Conservation (phyloP, 495 filamentous ascomycete genomes). For the Parathielavia appendiculata region DNA sequence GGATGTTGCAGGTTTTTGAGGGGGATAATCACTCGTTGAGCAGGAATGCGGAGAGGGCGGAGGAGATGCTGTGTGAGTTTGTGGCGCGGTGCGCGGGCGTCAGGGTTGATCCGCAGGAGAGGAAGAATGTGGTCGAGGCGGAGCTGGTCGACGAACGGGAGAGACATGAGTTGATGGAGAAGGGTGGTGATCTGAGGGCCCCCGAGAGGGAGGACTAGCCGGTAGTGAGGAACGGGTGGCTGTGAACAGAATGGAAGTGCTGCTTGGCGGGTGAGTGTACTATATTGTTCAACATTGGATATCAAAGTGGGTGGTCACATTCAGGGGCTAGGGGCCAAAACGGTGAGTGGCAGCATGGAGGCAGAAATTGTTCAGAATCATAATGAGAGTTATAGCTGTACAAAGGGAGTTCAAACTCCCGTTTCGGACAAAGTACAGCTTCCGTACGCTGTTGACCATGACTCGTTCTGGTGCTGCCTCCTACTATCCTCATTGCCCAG, state of each 20-base stretch:
- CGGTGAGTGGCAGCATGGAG: no score
- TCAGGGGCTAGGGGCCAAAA: no score
- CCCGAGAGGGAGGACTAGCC: constrained; percentile 31
- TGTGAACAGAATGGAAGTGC: not conserved
- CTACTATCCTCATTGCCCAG: no score
- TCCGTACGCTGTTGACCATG: no score
- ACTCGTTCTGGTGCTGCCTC: no score
- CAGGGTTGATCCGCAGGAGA: constrained; percentile 17
- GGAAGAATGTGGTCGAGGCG: constrained; percentile 21
- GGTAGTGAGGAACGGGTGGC: not conserved
- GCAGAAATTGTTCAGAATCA: no score
- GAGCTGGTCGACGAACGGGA: constrained; percentile 30
- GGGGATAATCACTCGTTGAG: constrained; percentile 41
- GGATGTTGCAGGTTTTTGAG: constrained; percentile 39
- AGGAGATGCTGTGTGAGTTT: constrained; percentile 38
- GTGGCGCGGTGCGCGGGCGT: constrained; percentile 27
- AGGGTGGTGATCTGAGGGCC: constrained; percentile 32
- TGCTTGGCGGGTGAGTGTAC: no score
- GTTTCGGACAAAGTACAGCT: no score
- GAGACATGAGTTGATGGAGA: constrained; percentile 29
- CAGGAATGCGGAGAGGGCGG: constrained; percentile 31
- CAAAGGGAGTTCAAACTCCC: no score
- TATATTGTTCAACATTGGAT: no score
- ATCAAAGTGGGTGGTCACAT: no score
- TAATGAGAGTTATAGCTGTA: no score